A percentile compares a stretch with the other conserved stretches of the same genome.
These are phyloP conservation scores for Coniochaeta hoffmannii DNA, from an alignment of 2,329 filamentous ascomycete species.

Conservation along the genomic window DNA sequence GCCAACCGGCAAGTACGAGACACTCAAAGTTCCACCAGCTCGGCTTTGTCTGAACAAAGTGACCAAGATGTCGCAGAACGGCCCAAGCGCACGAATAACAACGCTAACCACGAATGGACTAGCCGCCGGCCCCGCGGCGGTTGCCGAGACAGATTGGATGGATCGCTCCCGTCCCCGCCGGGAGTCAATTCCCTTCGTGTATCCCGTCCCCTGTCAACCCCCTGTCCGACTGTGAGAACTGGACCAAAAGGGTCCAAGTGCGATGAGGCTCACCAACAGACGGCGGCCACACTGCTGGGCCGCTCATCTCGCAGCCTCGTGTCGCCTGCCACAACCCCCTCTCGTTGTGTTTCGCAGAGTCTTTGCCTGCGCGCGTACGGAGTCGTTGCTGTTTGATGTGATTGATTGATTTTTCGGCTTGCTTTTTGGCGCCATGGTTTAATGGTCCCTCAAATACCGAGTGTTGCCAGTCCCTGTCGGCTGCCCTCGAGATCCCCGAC, in stretches of 20 bases:
- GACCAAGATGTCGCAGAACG: neutral
- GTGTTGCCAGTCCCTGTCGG: neutral
- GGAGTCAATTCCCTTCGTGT: too few relatives aligned
- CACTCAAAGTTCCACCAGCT: too few relatives aligned
- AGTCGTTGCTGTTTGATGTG: neutral
- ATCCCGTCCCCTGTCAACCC: neutral
- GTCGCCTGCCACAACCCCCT: conserved; percentile 1
- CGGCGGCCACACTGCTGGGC: neutral
- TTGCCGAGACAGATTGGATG: neutral
- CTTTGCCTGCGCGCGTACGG: neutral
- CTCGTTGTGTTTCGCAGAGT: neutral
- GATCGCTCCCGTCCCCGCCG: neutral
- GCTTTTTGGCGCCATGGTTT: neutral
- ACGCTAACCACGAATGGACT: neutral
- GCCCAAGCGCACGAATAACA: neutral
- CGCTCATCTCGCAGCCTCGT: neutral
- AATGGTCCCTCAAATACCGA: neutral
- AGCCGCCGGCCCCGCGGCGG: neutral
- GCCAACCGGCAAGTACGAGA: too few relatives aligned
- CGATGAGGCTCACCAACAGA: neutral
- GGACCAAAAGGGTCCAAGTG: neutral
- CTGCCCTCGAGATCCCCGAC: neutral
- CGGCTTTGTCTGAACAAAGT: too few relatives aligned
- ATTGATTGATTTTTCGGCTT: neutral
- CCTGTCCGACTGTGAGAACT: neutral